phyloP scores from a whole-genome alignment of 2,329 filamentous ascomycete species.

The Colletotrichum gigasporum region DNA sequence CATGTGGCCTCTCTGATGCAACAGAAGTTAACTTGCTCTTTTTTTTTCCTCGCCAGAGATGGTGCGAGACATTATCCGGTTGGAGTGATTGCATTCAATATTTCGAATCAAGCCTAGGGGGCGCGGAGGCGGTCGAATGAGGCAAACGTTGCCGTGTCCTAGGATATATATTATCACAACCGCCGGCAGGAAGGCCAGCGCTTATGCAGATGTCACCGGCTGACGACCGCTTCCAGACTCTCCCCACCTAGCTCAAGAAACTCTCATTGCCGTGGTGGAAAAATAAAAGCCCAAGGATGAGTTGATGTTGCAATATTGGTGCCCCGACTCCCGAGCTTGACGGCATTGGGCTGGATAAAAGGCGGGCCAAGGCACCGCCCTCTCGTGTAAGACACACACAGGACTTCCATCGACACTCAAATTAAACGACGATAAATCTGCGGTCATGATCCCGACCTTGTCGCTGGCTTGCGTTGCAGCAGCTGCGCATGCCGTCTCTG shows the following conservation, averaged over 20 bases:
- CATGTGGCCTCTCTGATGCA: background rate
- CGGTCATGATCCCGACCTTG: background rate
- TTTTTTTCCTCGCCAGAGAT: too few relatives aligned
- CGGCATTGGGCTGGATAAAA: background rate
- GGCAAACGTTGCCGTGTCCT: too few relatives aligned
- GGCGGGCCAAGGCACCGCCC: background rate
- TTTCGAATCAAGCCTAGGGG: background rate
- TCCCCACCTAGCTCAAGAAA: background rate
- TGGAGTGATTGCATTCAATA: background rate
- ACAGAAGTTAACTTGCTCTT: background rate
- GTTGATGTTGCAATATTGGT: background rate
- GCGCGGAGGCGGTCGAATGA: too few relatives aligned
- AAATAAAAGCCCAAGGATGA: background rate
- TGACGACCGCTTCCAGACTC: background rate
- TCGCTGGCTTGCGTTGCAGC: background rate
- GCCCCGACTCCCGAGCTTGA: too few relatives aligned
- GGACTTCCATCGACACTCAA: too few relatives aligned
- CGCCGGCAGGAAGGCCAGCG: background rate
- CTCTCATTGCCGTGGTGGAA: background rate
- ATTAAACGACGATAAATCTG: too few relatives aligned
- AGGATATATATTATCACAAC: background rate
- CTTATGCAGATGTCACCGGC: background rate
- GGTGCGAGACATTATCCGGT: background rate
- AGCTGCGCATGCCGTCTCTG: background rate
- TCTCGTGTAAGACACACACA: too few relatives aligned